Base-by-base conservation (phyloP, 2,329 filamentous ascomycete genomes). In the Penicillium glabrum region DNA sequence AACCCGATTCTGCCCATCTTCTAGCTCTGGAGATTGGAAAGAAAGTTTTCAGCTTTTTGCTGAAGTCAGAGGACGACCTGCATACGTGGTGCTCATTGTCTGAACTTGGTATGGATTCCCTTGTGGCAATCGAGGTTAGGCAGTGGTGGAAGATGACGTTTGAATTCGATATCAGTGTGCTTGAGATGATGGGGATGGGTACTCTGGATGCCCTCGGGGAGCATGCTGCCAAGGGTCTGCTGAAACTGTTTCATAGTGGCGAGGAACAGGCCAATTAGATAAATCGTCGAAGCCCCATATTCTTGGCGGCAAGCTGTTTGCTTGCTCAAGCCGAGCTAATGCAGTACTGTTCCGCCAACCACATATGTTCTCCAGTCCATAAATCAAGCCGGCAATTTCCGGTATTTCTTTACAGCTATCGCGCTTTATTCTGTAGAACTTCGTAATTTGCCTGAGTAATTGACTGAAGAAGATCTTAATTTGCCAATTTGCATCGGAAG, bases 71-170 rank as follows among this genome's bases (percentile, higher is more conserved):
- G 24, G 66, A 61, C 19, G 64, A 67, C 3, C 59, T 69, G 11
- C 61, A 63, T 29, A 55, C 54, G 3, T 58, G 54, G 21, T 61
- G 54, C 41, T 56, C 64, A 1, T 43, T 72, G 21, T 51, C 57
- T 50, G 64, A 59, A 3, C 54, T 67, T 16, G 67, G 64, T 14
- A 60, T 71, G 41, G 70, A 73, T 47, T 72, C 69, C 1, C 59
- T 73, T 13, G 62, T 68, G 37, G 67, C 66, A 1, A 64, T 72
- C 23, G 69, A 73, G 51, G 50, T 73, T 11, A 60, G 65, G 16
- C 64, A 62, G 26, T 71, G 69, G 68, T 61, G 66, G 48, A 56
- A 60, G 14, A 21, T 51, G 7, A 57, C 31, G 3, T 59, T 65
- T 6, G 54, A 45, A 9, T 61, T 66, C n/a, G 67, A 71, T 46